Conservation (phyloP, 768 basidiomycete species). For the Suillus brevipes region DNA sequence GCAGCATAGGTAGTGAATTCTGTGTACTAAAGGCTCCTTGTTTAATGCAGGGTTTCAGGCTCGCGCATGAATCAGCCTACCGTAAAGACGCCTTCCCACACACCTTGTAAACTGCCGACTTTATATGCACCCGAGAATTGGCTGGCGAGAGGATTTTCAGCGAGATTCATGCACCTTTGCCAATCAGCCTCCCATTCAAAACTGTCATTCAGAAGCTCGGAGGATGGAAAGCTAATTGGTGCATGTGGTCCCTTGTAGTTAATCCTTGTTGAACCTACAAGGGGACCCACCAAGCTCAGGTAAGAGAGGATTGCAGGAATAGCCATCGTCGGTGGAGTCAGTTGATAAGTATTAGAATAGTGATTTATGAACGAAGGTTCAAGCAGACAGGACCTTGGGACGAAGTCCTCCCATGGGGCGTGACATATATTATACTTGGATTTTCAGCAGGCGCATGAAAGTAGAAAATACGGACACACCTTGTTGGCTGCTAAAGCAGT, state of each 20-base stretch:
- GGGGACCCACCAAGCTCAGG: slow-evolving; percentile 48
- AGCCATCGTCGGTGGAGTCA: slow-evolving; percentile 62
- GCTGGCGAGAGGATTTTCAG: slow-evolving; percentile 31
- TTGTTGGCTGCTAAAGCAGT: slow-evolving; percentile 69
- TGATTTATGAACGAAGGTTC: slow-evolving; percentile 32
- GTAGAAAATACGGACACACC: slow-evolving; percentile 38
- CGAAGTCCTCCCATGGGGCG: slow-evolving; percentile 60
- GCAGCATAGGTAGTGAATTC: slow-evolving; percentile 85
- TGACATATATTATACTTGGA: slow-evolving; percentile 61
- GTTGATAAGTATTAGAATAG: slow-evolving; percentile 45
- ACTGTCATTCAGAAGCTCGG: slow-evolving; percentile 27
- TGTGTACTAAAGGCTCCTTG: slow-evolving; percentile 52
- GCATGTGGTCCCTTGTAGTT: slow-evolving; percentile 10
- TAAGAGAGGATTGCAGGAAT: slow-evolving; percentile 73
- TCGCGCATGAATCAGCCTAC: slow-evolving; percentile 39
- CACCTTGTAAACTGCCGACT: slow-evolving; percentile 71
- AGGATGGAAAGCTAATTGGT: slow-evolving; percentile 16
- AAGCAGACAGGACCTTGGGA: slow-evolving; percentile 31
- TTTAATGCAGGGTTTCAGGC: not conserved
- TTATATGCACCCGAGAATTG: slow-evolving; percentile 48
- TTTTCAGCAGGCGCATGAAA: slow-evolving; percentile 8
- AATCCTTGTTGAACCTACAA: slow-evolving; percentile 11
- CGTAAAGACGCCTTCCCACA: slow-evolving; percentile 80
- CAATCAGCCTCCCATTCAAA: slow-evolving; percentile 74
- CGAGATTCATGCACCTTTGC: slow-evolving; percentile 51